Percentiles rank a stretch among this genome's conserved stretches.
These are phyloP conservation scores for Sporobolomyces pararoseus DNA, from an alignment of 768 basidiomycete genomes.

Conservation along the genomic window DNA sequence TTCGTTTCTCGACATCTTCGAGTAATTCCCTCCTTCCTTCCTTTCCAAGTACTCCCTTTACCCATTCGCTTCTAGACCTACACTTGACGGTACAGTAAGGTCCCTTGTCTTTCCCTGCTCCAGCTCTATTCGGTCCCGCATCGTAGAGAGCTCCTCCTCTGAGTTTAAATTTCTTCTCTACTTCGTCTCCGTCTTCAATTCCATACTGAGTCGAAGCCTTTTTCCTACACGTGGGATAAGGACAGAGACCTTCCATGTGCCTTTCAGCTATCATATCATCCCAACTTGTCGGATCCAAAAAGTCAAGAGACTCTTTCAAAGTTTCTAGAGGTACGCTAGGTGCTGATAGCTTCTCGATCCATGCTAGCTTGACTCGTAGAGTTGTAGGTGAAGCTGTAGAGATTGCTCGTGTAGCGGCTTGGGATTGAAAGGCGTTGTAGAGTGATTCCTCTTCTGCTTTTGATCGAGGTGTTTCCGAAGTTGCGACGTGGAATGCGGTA, in stretches of 20 bases:
- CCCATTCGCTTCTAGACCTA: conserved; percentile 19
- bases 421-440: neutral
- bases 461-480: neutral
- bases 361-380: conserved; percentile 13
- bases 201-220: neutral
- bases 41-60: neutral
- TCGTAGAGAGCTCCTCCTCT: conserved; percentile 15
- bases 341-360: conserved; percentile 13
- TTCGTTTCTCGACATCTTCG: conserved; percentile 28
- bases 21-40: conserved; percentile 14
- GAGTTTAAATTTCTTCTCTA: conserved; percentile 10
- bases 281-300: conserved; percentile 11
- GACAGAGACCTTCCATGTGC: conserved; percentile 14
- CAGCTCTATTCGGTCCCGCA: neutral
- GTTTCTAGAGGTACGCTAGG: neutral
- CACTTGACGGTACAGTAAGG: conserved; percentile 19
- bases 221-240: conserved; percentile 24
- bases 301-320: neutral
- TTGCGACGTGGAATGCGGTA: conserved; percentile 16
- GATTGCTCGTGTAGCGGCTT: neutral
- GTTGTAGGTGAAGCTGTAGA: conserved; percentile 3
- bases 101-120: conserved; percentile 6
- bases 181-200: neutral
- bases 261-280: conserved; percentile 25
- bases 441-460: neutral